Base-by-base conservation (phyloP, 805 yeast genomes). In the Metschnikowia matae region DNA sequence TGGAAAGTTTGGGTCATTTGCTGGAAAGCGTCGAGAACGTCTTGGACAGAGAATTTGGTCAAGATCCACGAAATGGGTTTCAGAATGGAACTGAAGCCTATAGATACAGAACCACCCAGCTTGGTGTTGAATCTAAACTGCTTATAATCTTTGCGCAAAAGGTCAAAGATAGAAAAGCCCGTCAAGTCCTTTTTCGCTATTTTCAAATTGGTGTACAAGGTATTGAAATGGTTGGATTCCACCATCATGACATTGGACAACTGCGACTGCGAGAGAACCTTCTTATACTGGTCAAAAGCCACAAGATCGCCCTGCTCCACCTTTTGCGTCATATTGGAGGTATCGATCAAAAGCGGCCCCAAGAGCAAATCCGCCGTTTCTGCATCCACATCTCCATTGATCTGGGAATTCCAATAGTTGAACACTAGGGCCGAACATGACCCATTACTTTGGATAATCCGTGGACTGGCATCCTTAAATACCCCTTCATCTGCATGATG, bases 101-200 rank as follows among this genome's bases (percentile, higher is more conserved):
- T 73, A 4, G 55, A 65, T 0, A 57, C 58, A 2, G 42, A 14
- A 7, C 60, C 61, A 4, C 62, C 62, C 8, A 60, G 57, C 15
- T 59, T 66, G 8, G 66, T 72, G 23, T 55, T 51, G 42, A 63
- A 61, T n/a, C 54, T 50, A 70, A 85, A 90, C 60, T 81, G 82
- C 63, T 92, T 92, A 67, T 87, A 92, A 63, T 92, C 99, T 65
- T 90, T 91, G 41, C 84, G 71, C 37, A 94, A 69, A 6, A 94
- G 66, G 46, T 89, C 95, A 4, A 58, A 58, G 4, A 82, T 65
- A 1, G 79, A 60, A 35, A 94, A 71, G 0, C 89, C 90, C 2
- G 65, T 63, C 35, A 91, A 70, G 60, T 88, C 92, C 50, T 77
- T 76, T 63, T 89, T 91, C 17, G 83, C 82, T 2, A 58, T 54